These are phyloP conservation scores for Rhizophora apiculata DNA, from an alignment of 345 rosid genomes.

Conservation along the genomic window DNA sequence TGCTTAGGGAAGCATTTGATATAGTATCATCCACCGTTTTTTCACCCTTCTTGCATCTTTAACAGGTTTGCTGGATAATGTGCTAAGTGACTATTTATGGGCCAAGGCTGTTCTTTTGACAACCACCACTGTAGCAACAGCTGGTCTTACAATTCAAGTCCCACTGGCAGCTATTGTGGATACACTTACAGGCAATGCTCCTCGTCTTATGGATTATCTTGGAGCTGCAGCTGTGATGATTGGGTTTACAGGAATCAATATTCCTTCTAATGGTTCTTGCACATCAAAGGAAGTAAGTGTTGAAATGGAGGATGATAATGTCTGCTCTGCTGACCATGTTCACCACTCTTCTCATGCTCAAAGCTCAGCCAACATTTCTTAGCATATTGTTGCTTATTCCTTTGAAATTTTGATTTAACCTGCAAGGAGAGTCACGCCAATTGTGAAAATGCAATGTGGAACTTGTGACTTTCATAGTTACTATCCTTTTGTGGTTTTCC, in stretches of 20 bases:
- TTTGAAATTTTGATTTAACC: too few relatives aligned
- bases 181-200: conserved; percentile 62
- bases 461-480: too few relatives aligned
- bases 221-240: conserved; percentile 88
- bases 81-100: conserved; percentile 91
- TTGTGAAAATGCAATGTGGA: too few relatives aligned
- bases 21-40: background rate
- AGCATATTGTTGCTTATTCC: too few relatives aligned
- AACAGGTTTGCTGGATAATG: conserved; percentile 84
- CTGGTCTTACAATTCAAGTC: conserved; percentile 92
- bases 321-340: conserved; percentile 21
- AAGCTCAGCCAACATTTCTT: too few relatives aligned
- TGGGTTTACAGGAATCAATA: conserved; percentile 84
- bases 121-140: conserved; percentile 88
- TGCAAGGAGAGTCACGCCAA: too few relatives aligned
- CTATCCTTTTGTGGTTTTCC: too few relatives aligned
- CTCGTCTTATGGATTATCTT: conserved; percentile 60
- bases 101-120: conserved; percentile 91
- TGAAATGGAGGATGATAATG: conserved; percentile 39
- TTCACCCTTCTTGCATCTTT: background rate
- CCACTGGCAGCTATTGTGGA: conserved; percentile 92
- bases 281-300: conserved; percentile 39
- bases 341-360: background rate
- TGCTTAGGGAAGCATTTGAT: background rate
- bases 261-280: conserved; percentile 53